Evolutionary conservation across 2,329 filamentous ascomycete species (phyloP).

Genomic region (Neophaeococcomyces aloes): DNA sequence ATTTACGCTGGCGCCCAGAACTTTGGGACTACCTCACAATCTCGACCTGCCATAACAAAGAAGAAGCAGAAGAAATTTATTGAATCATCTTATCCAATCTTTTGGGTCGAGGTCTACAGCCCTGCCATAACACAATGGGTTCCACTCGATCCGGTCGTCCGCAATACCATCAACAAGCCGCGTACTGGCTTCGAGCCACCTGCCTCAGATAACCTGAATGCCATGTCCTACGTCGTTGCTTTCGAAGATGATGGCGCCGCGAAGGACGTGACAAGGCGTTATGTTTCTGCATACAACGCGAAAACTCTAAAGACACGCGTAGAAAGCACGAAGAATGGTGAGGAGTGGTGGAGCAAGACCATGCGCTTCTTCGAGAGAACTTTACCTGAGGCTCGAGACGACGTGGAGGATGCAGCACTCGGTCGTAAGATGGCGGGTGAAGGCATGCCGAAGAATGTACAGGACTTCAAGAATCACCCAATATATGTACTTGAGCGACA

Average conservation of each 20-base stretch:
- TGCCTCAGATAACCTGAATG: slow-evolving; percentile 62
- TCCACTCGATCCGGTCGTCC: slow-evolving; percentile 74
- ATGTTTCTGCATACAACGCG: slow-evolving; percentile 77
- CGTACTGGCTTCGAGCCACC: slow-evolving; percentile 67
- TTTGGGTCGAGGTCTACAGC: slow-evolving; percentile 91
- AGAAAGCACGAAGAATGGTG: slow-evolving; percentile 51
- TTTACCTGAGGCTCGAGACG: slow-evolving; percentile 56
- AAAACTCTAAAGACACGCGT: slow-evolving; percentile 78
- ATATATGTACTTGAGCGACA: slow-evolving; percentile 77
- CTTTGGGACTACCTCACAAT: slow-evolving; percentile 10
- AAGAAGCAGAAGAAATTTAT: slow-evolving; percentile 12
- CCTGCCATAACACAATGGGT: slow-evolving; percentile 84
- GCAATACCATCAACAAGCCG: slow-evolving; percentile 64
- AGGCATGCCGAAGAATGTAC: slow-evolving; percentile 73
- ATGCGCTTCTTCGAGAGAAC: slow-evolving; percentile 33
- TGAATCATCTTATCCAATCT: slow-evolving; percentile 71
- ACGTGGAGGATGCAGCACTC: slow-evolving; percentile 73
- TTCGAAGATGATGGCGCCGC: slow-evolving; percentile 72
- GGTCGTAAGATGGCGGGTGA: slow-evolving; percentile 61
- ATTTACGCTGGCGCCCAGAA: slow-evolving; percentile 24
- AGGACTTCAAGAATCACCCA: slow-evolving; percentile 80
- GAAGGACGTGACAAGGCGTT: slow-evolving; percentile 77
- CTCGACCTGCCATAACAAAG: slow-evolving; percentile 1
- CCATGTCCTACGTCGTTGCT: slow-evolving; percentile 70
- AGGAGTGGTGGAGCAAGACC: slow-evolving; percentile 45